Base-by-base conservation (phyloP, 208 protist genomes). In the Endotrypanum monterogeii region DNA sequence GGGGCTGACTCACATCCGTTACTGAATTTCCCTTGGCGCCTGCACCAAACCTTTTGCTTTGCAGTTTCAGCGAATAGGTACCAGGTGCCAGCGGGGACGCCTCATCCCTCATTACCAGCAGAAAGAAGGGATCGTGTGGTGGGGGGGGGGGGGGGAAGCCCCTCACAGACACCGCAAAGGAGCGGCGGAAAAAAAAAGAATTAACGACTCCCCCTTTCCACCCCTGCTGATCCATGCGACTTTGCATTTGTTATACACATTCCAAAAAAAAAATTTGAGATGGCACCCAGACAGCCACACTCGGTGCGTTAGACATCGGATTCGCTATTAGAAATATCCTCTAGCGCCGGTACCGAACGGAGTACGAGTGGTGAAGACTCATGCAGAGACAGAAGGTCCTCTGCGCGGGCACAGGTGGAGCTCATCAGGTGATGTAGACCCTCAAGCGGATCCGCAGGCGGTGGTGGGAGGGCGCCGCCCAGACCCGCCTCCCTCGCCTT, bases 321-420 rank as follows among this genome's bases (percentile, higher is more conserved):
- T 37, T 30, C 30, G 2, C 66, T 61, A 18, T 54, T 55, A 8
- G 25, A 48, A 1, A 37, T 70, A 18, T 71, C 52, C 18, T 73
- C 78, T 0, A 58, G n/a, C 12, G 39, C 50, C 35, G 46, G 18
- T 28, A 28, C n/a, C 32, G 54, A 9, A 8, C 76, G 75, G 51
- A 85, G 32, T 30, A 18, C 50, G 0, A 65, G 77, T n/a, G 81
- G 77, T 8, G 28, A 18, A 18, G 67, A 48, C 30, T 85, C 77
- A 63, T 61, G 72, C 41, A n/a, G 2, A 3, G 60, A 52, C 57
- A 82, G 11, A 63, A 79, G 72, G 55, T 63, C 57, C 3, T 25
- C 25, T 0, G 83, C 83, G 30, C 71, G 79, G 30, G 58, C 35
- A 2, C 66, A 28, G 23, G 55, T 54, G 5, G 35, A 55, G 3